Evolutionary conservation across 805 yeast genomes (phyloP).

Genomic region (Alloascoidea africana): DNA sequence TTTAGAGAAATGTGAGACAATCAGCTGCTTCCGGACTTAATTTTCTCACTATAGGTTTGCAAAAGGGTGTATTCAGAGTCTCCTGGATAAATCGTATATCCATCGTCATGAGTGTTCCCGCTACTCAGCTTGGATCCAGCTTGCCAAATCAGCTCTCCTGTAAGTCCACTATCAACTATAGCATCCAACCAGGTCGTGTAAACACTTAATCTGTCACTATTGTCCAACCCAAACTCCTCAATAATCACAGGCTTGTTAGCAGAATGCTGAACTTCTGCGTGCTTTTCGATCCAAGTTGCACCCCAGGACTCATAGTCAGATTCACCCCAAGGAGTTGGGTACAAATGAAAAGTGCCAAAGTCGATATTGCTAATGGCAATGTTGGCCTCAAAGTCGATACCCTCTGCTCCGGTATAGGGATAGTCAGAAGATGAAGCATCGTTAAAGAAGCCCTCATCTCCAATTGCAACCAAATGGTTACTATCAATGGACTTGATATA

Average conservation of each 20-base stretch:
- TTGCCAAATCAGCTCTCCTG: background rate
- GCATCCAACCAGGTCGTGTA: background rate
- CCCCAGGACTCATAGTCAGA: background rate
- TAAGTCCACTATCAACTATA: background rate
- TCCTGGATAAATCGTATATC: background rate
- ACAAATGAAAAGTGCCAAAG: conserved; percentile 1
- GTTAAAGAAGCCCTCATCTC: conserved; percentile 1
- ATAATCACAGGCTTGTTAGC: background rate
- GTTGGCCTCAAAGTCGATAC: background rate
- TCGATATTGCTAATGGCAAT: background rate
- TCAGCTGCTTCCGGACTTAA: background rate
- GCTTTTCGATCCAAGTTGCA: background rate
- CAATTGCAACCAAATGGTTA: conserved; percentile 1
- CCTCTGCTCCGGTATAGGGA: conserved; percentile 1
- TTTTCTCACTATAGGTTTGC: background rate
- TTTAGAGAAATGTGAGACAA: background rate
- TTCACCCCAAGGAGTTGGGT: conserved; percentile 1
- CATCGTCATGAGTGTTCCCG: background rate
- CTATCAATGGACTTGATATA: background rate
- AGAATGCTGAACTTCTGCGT: background rate
- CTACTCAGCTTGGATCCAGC: background rate
- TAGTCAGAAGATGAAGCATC: background rate
- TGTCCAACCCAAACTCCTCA: background rate
- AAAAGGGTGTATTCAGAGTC: background rate
- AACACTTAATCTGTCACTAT: background rate